A percentile compares a stretch with the other conserved stretches of the same genome.
Conservation (phyloP, 306 rosid genomes). For the Lagenaria siceraria region DNA sequence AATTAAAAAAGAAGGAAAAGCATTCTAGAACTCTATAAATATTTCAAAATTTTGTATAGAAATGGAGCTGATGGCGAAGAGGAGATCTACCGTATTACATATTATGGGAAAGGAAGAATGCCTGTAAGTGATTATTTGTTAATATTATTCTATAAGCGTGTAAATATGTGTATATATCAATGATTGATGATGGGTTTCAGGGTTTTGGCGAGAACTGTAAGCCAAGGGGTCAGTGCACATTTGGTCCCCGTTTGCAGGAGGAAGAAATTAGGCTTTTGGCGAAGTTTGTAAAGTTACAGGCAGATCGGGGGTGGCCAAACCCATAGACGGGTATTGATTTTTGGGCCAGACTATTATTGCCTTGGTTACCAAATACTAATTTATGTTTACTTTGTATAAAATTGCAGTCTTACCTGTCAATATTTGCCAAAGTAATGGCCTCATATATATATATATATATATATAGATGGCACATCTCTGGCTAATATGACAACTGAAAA, state of each 20-base stretch:
- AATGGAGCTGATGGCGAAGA: slow-evolving; percentile 79
- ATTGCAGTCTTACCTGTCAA: neutral
- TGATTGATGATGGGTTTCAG: slow-evolving; percentile 16
- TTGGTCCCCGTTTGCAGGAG: slow-evolving; percentile 83
- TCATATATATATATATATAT: neutral
- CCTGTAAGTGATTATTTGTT: slow-evolving; percentile 35
- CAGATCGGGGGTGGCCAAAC: slow-evolving; percentile 80
- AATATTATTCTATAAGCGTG: neutral
- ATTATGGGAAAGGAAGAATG: slow-evolving; percentile 85
- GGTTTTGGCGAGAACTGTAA: slow-evolving; percentile 81
- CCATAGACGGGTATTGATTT: neutral
- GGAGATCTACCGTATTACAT: slow-evolving; percentile 61
- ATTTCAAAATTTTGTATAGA: slow-evolving; percentile 25
- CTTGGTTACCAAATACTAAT: neutral
- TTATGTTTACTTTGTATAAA: neutral
- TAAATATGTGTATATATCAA: neutral
- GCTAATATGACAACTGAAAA: neutral
- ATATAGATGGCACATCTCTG: neutral
- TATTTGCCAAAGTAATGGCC: neutral
- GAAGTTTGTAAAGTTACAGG: slow-evolving; percentile 72
- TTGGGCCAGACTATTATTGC: neutral
- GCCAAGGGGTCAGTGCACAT: slow-evolving; percentile 93
- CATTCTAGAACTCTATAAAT: neutral
- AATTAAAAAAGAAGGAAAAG: neutral
- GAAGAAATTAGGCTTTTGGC: slow-evolving; percentile 78